Percentiles rank a stretch among this genome's conserved stretches.
Evolutionary conservation across 148 eudicot genomes (phyloP).

Genomic region (Vaccinium myrtillus): DNA sequence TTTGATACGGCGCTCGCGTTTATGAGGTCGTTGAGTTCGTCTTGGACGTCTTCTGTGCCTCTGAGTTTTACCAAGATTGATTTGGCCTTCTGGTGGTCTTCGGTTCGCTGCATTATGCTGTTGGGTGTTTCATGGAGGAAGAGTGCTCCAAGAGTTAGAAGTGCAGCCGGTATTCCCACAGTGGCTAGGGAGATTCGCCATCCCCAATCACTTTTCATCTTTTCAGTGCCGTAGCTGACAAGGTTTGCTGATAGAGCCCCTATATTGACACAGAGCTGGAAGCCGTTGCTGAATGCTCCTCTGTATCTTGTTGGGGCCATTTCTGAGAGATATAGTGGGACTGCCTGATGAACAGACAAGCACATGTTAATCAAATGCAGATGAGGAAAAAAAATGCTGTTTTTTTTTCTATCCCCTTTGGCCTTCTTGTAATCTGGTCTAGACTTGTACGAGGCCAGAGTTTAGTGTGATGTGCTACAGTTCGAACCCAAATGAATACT

Average conservation of each 20-base stretch:
- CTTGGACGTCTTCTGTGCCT: constrained; percentile 2
- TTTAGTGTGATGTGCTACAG: too few relatives aligned
- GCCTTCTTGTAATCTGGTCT: background rate
- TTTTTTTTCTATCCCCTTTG: too few relatives aligned
- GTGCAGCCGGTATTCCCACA: constrained; percentile 18
- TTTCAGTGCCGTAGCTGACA: background rate
- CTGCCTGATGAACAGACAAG: background rate
- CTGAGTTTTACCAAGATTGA: background rate
- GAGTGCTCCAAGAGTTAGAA: background rate
- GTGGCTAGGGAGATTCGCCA: constrained; percentile 31
- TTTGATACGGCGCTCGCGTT: background rate
- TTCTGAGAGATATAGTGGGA: background rate
- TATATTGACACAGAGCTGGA: background rate
- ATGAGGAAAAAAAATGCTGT: background rate
- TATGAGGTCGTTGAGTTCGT: background rate
- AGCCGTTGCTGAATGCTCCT: constrained; percentile 5
- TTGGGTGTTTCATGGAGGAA: constrained; percentile 15
- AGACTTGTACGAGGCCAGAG: background rate
- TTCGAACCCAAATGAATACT: too few relatives aligned
- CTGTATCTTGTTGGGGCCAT: background rate
- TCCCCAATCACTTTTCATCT: constrained; percentile 15
- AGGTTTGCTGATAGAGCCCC: constrained; percentile 11
- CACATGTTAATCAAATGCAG: background rate
- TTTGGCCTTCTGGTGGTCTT: background rate
- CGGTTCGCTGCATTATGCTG: background rate